Evolutionary conservation across 495 filamentous ascomycete species (phyloP).

Genomic region (Collariella sp.): DNA sequence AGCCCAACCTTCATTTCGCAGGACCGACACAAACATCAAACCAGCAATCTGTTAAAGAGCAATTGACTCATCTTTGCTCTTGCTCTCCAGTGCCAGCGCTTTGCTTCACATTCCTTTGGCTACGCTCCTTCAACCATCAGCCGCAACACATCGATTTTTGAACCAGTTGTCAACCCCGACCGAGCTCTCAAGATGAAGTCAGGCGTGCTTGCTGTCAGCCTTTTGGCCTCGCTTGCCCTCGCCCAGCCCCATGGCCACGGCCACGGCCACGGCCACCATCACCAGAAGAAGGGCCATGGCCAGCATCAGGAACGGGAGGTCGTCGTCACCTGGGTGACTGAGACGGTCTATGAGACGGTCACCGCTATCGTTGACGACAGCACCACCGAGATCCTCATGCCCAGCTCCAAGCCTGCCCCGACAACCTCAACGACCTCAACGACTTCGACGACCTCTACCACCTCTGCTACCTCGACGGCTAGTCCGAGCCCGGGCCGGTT

Average conservation of each 20-base stretch:
- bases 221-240: constrained; percentile 37
- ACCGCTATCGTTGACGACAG: constrained; percentile 38
- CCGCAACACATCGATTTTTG: neutral
- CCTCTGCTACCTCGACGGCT: neutral
- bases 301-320: constrained; percentile 34
- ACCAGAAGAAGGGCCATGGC: constrained; percentile 23
- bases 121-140: neutral
- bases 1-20: constrained; percentile 18
- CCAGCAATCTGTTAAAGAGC: neutral
- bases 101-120: constrained; percentile 4
- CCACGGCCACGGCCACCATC: constrained; percentile 33
- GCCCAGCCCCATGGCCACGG: constrained; percentile 38
- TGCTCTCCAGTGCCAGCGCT: neutral
- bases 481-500: constrained; percentile 32
- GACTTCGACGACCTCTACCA: neutral
- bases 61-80: constrained; percentile 1
- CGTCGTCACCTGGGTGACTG: constrained; percentile 41
- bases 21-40: neutral
- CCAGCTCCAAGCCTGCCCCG: constrained; percentile 19
- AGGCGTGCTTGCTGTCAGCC: constrained; percentile 29
- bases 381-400: constrained; percentile 32
- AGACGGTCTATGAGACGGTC: constrained; percentile 41
- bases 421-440: constrained; percentile 7
- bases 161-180: neutral
- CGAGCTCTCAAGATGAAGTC: constrained; percentile 39